Percentiles rank a stretch among this genome's conserved stretches.
These are phyloP conservation scores for Penicillium sp. DNA, from an alignment of 2,329 filamentous ascomycete genomes.

Conservation along the genomic window DNA sequence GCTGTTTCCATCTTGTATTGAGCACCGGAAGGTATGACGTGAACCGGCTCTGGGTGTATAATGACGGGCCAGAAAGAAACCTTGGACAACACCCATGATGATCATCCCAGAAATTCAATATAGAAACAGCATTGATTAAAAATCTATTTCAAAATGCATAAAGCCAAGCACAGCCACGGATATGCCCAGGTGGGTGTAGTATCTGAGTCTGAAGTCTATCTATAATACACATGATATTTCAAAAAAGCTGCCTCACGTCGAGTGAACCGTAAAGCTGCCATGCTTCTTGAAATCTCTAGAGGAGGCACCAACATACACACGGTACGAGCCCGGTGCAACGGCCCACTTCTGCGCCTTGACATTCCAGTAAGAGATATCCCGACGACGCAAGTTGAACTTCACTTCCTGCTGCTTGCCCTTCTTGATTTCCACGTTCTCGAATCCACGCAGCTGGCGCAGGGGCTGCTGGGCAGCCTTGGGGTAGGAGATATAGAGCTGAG, in stretches of 20 bases:
- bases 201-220: neutral
- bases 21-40: too few relatives aligned
- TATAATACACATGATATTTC: neutral
- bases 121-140: too few relatives aligned
- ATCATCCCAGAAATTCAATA: too few relatives aligned
- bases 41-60: too few relatives aligned
- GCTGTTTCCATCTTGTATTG: too few relatives aligned
- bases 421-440: slow-evolving; percentile 55
- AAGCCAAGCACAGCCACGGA: neutral
- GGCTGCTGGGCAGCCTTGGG: slow-evolving; percentile 39
- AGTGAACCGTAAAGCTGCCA: slow-evolving; percentile 11
- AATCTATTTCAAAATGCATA: neutral
- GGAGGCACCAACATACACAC: slow-evolving; percentile 28
- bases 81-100: too few relatives aligned
- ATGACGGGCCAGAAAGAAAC: too few relatives aligned
- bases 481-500: slow-evolving; percentile 53
- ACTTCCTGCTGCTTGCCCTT: neutral
- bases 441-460: slow-evolving; percentile 60
- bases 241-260: neutral
- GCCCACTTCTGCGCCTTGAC: slow-evolving; percentile 37
- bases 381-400: slow-evolving; percentile 10
- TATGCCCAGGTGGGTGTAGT: too few relatives aligned
- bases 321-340: slow-evolving; percentile 25
- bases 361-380: slow-evolving; percentile 35
- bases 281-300: slow-evolving; percentile 26